Conservation (phyloP, 192 early-diverging fungal species). For the Backusella australiensis region DNA sequence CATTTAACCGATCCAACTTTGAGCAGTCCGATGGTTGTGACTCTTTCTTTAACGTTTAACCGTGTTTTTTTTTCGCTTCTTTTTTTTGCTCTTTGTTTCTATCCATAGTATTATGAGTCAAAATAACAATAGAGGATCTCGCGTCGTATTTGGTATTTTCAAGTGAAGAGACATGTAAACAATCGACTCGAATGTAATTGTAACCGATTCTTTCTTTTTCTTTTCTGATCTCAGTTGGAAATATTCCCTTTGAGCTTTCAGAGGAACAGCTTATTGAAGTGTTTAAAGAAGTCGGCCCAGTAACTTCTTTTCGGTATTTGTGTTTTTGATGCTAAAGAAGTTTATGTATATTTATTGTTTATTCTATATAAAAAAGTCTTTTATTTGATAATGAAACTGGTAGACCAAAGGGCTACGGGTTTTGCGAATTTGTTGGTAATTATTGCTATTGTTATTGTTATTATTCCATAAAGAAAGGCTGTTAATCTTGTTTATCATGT, state of each 20-base stretch:
- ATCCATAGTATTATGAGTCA: not conserved
- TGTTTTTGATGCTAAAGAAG: not conserved
- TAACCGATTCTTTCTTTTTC: not conserved
- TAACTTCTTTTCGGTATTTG: constrained; percentile 64
- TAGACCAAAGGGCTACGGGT: constrained; percentile 94
- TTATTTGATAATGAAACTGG: constrained; percentile 89
- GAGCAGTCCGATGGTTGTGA: not conserved
- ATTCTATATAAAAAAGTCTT: constrained; percentile 46
- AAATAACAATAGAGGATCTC: constrained; percentile 31
- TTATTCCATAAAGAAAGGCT: not conserved
- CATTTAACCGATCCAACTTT: not conserved
- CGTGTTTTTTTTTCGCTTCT: not conserved
- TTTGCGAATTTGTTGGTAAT: constrained; percentile 83
- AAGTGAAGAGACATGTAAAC: not conserved
- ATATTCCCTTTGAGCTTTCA: constrained; percentile 86
- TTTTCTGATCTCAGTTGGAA: constrained; percentile 48
- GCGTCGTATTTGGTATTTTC: constrained; percentile 35
- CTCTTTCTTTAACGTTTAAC: not conserved
- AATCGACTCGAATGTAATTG: constrained; percentile 11
- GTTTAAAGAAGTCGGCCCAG: constrained; percentile 90
- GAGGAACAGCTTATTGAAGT: constrained; percentile 92
- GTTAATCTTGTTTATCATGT: constrained; percentile 11
- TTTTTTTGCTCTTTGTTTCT: not conserved
- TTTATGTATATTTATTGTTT: not conserved
- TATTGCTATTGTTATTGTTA: not conserved